These are phyloP conservation scores for Plantago elongata DNA, from an alignment of 257 asterid genomes.

Conservation along the genomic window DNA sequence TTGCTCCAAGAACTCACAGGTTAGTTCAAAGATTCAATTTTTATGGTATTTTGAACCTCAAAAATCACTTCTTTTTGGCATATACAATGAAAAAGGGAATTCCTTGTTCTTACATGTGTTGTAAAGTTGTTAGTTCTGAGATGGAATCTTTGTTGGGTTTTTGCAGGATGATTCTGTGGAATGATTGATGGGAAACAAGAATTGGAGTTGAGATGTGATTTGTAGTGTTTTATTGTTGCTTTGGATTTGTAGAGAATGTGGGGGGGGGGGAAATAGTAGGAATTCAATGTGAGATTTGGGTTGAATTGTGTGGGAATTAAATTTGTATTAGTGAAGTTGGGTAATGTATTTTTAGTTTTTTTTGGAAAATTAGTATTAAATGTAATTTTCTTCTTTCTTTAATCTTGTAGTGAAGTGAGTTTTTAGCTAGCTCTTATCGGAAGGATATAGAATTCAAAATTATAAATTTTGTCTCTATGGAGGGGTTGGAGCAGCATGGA, in stretches of 20 bases:
- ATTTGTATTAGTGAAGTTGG: slow-evolving; percentile 12
- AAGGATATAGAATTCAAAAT: no score
- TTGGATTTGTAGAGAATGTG: slow-evolving; percentile 20
- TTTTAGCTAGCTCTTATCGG: no score
- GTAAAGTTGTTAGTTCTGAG: not conserved
- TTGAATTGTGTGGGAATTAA: slow-evolving; percentile 11
- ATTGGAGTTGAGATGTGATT: slow-evolving; percentile 12
- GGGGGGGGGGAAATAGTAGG: not conserved
- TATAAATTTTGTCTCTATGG: no score
- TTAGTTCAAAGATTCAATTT: not conserved
- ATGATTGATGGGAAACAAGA: slow-evolving; percentile 19
- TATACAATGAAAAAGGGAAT: no score
- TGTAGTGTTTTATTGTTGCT: slow-evolving; percentile 17
- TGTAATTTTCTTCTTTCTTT: no score
- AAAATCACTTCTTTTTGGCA: no score
- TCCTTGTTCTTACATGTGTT: no score
- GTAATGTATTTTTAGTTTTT: slow-evolving; percentile 13
- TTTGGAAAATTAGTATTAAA: no score
- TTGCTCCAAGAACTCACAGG: slow-evolving; percentile 41
- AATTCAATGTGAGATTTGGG: slow-evolving; percentile 8
- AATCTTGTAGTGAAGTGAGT: no score
- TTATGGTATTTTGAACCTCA: not conserved
- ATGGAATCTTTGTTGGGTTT: not conserved
- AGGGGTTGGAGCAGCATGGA: no score
- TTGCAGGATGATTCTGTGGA: slow-evolving; percentile 32